Conservation (phyloP, 129 eudicot species). For the Ambrosia trifida region DNA sequence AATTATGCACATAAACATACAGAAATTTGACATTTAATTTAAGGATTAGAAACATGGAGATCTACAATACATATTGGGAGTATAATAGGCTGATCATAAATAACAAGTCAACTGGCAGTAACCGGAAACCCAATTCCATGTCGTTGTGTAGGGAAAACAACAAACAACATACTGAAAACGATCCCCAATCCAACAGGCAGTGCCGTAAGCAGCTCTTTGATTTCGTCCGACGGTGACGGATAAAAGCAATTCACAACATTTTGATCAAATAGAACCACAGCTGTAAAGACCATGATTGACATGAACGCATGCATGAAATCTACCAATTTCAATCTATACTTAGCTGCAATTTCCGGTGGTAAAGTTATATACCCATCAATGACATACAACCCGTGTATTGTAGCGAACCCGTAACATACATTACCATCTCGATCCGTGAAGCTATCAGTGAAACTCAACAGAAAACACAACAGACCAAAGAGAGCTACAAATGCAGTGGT, state of each 20-base stretch:
- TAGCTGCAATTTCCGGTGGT: slow-evolving; percentile 54
- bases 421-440: slow-evolving; percentile 69
- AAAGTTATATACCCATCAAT: slow-evolving; percentile 70
- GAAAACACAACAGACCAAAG: slow-evolving; percentile 64
- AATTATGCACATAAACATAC: too few species aligned
- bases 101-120: slow-evolving; percentile 25
- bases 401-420: slow-evolving; percentile 74
- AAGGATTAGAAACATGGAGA: too few species aligned
- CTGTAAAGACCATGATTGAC: slow-evolving; percentile 76
- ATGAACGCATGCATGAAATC: slow-evolving; percentile 83
- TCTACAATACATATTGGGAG: too few species aligned
- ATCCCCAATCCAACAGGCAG: slow-evolving; percentile 77
- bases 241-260: slow-evolving; percentile 82
- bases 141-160: slow-evolving; percentile 73
- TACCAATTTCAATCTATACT: slow-evolving; percentile 53
- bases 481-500: slow-evolving; percentile 58
- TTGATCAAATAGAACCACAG: slow-evolving; percentile 73
- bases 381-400: slow-evolving; percentile 66
- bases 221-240: slow-evolving; percentile 65
- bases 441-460: slow-evolving; percentile 78
- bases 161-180: slow-evolving; percentile 71
- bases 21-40: too few species aligned
- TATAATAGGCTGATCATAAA: too few species aligned
- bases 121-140: slow-evolving; percentile 94
- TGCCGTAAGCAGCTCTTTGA: slow-evolving; percentile 58